Evolutionary conservation across 2,329 filamentous ascomycete species (phyloP), one percentile per base, ranked within the genome.

Genomic region (Acarospora socialis): DNA sequence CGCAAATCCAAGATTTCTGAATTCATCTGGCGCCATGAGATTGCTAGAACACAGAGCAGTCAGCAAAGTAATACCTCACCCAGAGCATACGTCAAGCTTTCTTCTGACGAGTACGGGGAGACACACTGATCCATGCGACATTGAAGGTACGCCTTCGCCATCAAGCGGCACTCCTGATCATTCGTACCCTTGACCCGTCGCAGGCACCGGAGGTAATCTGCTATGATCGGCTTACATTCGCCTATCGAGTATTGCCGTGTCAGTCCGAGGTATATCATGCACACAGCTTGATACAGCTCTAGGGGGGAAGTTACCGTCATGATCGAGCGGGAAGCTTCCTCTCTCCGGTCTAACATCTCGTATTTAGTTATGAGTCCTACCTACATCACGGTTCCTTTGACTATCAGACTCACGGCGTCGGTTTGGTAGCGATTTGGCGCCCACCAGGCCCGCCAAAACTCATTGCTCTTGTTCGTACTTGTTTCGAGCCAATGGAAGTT

Each of bases 311-410:
- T 23, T 23, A 76, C 73, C 83, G 55, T 93, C 84, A 48, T 94
- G 86, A 56, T 95, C 87, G 34, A 95, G 73, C n/a, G 87, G 87
- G 51, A 95, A 95, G 47, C 82, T 92, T 34, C 87, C 87, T 47
- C 86, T 76, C 54, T 94, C 81, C 4, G 87, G 87, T 35, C 82
- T 90, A 44, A 21, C 32, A 13, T 18, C 21, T 28, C 13, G 23
- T 14, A 18, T 16, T 30, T 21, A 28, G 18, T 18, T 7, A 20
- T 9, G n/a, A n/a, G 15, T 23, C 18, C 18, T 3, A 10, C 12
- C 12, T 12, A 21, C 7, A 10, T 3, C 10, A 18, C 20, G 5
- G 30, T n/a, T 7, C n/a, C n/a, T 17, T 9, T 9, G 10, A 28
- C 23, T 21, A 29, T 18, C 8, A 23, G 21, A 64, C 74, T 55